A percentile compares a stretch with the other conserved stretches of the same genome.
Conservation (phyloP, 371 early-diverging fungal species). For the Parasitella parasitica region DNA sequence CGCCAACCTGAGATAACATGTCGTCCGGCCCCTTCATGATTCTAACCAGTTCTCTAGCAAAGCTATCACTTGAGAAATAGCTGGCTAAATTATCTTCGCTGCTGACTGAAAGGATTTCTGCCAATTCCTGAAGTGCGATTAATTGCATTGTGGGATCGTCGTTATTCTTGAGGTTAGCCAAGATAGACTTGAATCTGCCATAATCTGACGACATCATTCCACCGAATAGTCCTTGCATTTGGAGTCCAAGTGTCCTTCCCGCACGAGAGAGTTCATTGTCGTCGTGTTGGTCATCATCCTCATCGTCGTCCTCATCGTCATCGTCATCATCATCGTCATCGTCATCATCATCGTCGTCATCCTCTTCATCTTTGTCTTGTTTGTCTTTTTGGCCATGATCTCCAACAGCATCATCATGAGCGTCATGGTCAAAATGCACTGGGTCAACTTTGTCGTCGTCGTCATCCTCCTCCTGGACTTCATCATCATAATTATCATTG, state of each 20-base stretch:
- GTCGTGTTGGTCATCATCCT: constrained; percentile 37
- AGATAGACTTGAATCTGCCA: constrained; percentile 47
- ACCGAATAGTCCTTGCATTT: constrained; percentile 49
- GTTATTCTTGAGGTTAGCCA: constrained; percentile 46
- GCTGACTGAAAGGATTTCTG: constrained; percentile 68
- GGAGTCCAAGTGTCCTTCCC: constrained; percentile 43
- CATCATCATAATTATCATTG: not conserved
- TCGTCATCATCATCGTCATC: constrained; percentile 26
- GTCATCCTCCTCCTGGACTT: constrained; percentile 7
- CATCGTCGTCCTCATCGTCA: constrained; percentile 33
- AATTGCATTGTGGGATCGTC: constrained; percentile 66
- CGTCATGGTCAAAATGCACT: constrained; percentile 11
- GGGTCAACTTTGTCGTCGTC: not conserved
- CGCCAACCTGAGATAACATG: not conserved
- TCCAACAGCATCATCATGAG: constrained; percentile 23
- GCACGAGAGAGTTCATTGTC: constrained; percentile 43
- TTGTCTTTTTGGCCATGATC: constrained; percentile 25
- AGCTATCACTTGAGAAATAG: constrained; percentile 55
- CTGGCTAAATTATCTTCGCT: constrained; percentile 67
- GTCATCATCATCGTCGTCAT: constrained; percentile 33
- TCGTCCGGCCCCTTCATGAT: constrained; percentile 54
- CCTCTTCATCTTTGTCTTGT: constrained; percentile 32
- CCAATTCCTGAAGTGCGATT: constrained; percentile 66
- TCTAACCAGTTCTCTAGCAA: constrained; percentile 57
- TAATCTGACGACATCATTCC: constrained; percentile 49